A percentile compares a stretch with the other conserved stretches of the same genome.
Conservation (phyloP, 805 yeast genomes). For the Spencermartinsiella europaea region DNA sequence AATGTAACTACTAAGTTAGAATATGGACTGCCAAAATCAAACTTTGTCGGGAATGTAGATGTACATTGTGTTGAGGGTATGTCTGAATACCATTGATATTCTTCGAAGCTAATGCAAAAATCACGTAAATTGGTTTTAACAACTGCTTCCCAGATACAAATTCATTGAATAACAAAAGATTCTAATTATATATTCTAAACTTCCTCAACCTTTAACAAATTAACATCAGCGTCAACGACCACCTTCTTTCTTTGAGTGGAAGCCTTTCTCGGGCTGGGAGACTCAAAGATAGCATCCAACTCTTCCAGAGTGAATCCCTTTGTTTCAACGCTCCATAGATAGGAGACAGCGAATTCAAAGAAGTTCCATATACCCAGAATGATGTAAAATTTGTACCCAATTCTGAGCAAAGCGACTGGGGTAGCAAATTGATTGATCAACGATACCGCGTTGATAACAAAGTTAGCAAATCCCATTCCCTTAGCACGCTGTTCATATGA, state of each 20-base stretch:
- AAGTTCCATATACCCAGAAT: constrained; percentile 30
- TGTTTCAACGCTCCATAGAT: constrained; percentile 67
- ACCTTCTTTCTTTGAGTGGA: constrained; percentile 8
- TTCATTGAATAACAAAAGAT: too few relatives aligned
- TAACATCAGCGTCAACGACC: constrained; percentile 1
- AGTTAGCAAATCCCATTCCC: constrained; percentile 21
- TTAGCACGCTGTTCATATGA: constrained; percentile 29
- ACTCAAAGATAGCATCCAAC: constrained; percentile 51
- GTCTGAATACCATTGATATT: too few relatives aligned
- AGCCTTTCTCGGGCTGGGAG: constrained; percentile 15
- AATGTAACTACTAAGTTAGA: too few relatives aligned
- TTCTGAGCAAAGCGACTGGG: constrained; percentile 29
- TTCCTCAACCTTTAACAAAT: constrained; percentile 1
- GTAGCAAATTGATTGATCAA: constrained; percentile 26
- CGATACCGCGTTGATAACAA: constrained; percentile 27
- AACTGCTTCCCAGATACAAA: too few relatives aligned
- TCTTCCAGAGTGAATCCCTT: constrained; percentile 75
- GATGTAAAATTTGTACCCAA: constrained; percentile 30
- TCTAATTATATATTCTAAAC: background rate
- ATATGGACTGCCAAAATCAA: too few relatives aligned
- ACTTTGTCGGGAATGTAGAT: too few relatives aligned
- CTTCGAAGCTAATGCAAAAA: too few relatives aligned
- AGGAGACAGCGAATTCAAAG: constrained; percentile 39
- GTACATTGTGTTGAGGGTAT: too few relatives aligned
- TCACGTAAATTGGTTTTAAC: too few relatives aligned